Base-by-base conservation (phyloP, 805 yeast species). In the Candida lessepsii region DNA sequence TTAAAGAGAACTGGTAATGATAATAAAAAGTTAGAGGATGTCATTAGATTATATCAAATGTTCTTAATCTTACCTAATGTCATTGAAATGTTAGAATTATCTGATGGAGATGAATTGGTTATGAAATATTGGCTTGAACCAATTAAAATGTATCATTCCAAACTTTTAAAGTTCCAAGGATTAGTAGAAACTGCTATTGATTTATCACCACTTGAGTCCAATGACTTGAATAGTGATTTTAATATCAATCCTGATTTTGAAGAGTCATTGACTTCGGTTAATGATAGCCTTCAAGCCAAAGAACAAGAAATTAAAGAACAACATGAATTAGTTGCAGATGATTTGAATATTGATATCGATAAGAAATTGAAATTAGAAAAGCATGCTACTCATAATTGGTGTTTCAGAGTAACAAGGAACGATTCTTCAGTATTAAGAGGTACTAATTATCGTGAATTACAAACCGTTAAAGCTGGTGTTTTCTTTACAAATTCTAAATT, bases 391-490 rank as follows among this genome's bases (percentile, higher is more conserved):
- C 95, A 87, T 60, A 97, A 97, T 15, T 90, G 96, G 95, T 88
- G 96, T 60, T 78, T 91, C 73, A 73, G 98, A 51, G 76, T 93
- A 16, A 93, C 99, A 1, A 77, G 99, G 60, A 82, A 79, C 41
- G 98, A 93, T 54, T 90, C 96, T 2, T 71, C 83, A 9, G 82
- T 85, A 15, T 69, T 93, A 43, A 77, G 98, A 51, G 46, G 46
- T 1, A 65, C 71, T 1, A 73, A 76, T 28, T 90, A 82, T 57
- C 74, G 74, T 37, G 97, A 93, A 59, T 68, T 91, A 31, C 86
- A 89, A 37, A 91, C 97, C 0, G 95, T 88, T 21, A 93, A 93
- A 58, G 96, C 96, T 2, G 99, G 99, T 42, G 91, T 91, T 4
- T 88, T 74, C 59, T 93, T 93, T 70, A 88, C 96, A 8, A 87